phyloP scores from a whole-genome alignment of 108 stramenopile genomes.

The Craspedostauros australis region DNA sequence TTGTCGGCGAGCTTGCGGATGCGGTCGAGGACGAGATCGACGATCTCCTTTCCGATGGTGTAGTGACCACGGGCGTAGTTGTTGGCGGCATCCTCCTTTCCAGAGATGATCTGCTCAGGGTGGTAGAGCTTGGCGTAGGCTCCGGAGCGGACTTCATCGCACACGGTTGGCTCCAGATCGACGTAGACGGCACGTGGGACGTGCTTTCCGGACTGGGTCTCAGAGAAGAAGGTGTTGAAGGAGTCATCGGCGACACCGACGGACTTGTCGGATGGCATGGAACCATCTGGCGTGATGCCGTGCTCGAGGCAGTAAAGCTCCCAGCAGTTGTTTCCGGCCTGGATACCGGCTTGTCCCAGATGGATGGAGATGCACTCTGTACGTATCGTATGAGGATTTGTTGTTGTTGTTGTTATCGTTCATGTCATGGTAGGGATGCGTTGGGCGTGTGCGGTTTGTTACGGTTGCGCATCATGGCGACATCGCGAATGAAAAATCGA shows the following conservation, averaged over 20 bases:
- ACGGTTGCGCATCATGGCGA: background rate
- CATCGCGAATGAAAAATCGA: background rate
- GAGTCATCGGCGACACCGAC: slow-evolving; percentile 77
- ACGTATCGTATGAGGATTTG: background rate
- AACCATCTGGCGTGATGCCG: slow-evolving; percentile 93
- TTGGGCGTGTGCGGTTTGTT: background rate
- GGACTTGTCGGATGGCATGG: slow-evolving; percentile 81
- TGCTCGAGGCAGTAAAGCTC: slow-evolving; percentile 98
- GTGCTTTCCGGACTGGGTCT: slow-evolving; percentile 96
- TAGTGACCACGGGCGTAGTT: slow-evolving; percentile 99
- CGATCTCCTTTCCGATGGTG: slow-evolving; percentile 98
- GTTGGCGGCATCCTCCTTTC: slow-evolving; percentile 99
- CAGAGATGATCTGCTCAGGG: slow-evolving; percentile 98
- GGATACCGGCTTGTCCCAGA: slow-evolving; percentile 94
- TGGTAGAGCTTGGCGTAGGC: slow-evolving; percentile 94
- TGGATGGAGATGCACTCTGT: slow-evolving; percentile 68
- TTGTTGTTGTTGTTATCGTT: background rate
- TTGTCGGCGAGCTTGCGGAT: slow-evolving; percentile 98
- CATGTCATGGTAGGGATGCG: background rate
- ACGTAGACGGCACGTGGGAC: slow-evolving; percentile 97
- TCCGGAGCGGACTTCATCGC: slow-evolving; percentile 91
- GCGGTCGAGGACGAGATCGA: slow-evolving; percentile 96
- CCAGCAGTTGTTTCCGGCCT: slow-evolving; percentile 97
- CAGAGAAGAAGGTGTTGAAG: slow-evolving; percentile 98
- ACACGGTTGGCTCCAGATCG: slow-evolving; percentile 97